Percentiles rank a stretch among this genome's conserved stretches.
phyloP scores from a whole-genome alignment of 495 filamentous ascomycete genomes.

The Penicillium chermesinum region DNA sequence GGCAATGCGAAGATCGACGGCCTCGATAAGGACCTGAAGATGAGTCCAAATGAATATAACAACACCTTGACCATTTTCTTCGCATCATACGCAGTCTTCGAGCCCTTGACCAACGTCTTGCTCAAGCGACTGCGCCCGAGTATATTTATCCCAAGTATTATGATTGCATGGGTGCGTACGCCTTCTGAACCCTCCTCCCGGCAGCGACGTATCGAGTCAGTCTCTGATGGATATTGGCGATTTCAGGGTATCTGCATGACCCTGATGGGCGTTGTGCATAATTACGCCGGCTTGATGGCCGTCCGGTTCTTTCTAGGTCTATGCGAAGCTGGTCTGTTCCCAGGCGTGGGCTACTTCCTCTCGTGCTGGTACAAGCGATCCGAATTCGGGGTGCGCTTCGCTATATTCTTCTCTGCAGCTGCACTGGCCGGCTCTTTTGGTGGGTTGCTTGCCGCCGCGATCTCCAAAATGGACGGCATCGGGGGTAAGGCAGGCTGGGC shows the following conservation, averaged over 20 bases:
- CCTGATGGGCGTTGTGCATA: slow-evolving; percentile 75
- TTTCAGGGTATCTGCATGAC: slow-evolving; percentile 74
- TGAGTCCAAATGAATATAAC: slow-evolving; percentile 71
- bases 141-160: slow-evolving; percentile 61
- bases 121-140: slow-evolving; percentile 72
- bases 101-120: slow-evolving; percentile 83
- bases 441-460: slow-evolving; percentile 40
- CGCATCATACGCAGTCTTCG: slow-evolving; percentile 81
- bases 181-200: no score
- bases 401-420: slow-evolving; percentile 89
- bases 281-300: slow-evolving; percentile 73
- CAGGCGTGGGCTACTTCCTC: slow-evolving; percentile 83
- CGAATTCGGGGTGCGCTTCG: slow-evolving; percentile 72
- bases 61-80: slow-evolving; percentile 81
- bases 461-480: slow-evolving; percentile 63
- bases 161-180: slow-evolving; percentile 50
- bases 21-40: slow-evolving; percentile 56
- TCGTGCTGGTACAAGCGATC: slow-evolving; percentile 81
- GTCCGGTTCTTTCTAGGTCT: slow-evolving; percentile 84
- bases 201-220: no score
- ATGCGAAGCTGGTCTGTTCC: slow-evolving; percentile 78
- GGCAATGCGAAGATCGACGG: slow-evolving; percentile 86
- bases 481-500: slow-evolving; percentile 67
- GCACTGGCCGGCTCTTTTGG: slow-evolving; percentile 83
- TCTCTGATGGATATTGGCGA: no score